Percentiles rank a stretch among this genome's conserved stretches.
These are phyloP conservation scores for Tylopilus plumbeoviolaceoides DNA, from an alignment of 768 basidiomycete genomes.

Conservation along the genomic window DNA sequence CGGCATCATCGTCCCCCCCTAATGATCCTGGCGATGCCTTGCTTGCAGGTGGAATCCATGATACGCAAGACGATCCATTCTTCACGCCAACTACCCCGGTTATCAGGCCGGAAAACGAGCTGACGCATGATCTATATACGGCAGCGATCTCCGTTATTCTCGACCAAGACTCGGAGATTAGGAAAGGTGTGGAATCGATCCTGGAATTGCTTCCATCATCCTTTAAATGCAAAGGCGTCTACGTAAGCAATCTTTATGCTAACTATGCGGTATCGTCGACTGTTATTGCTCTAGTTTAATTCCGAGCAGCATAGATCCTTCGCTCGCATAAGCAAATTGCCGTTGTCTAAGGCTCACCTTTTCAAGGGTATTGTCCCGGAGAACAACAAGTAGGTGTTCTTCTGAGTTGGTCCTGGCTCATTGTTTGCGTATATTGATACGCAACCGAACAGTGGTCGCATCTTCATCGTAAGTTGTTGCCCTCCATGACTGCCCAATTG, in stretches of 20 bases:
- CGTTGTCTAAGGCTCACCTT: too few relatives aligned
- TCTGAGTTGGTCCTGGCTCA: neutral
- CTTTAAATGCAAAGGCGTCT: constrained; percentile 9
- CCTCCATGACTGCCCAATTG: neutral
- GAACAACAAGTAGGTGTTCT: too few relatives aligned
- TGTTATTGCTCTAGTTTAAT: too few relatives aligned
- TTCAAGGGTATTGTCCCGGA: too few relatives aligned
- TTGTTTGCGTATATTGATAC: neutral
- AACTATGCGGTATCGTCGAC: neutral
- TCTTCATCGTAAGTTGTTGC: constrained; percentile 10
- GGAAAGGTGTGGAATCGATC: constrained; percentile 4
- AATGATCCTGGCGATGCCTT: neutral
- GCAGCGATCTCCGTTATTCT: constrained; percentile 3
- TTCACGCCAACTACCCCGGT: neutral
- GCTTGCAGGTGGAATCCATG: neutral
- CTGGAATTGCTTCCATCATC: constrained; percentile 7
- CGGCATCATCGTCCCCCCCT: neutral
- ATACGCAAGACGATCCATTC: neutral
- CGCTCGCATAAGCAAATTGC: too few relatives aligned
- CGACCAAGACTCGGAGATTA: constrained; percentile 4
- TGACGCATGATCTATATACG: constrained; percentile 13
- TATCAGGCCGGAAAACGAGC: neutral
- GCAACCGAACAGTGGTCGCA: constrained; percentile 5
- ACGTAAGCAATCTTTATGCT: constrained; percentile 1
- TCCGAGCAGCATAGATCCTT: too few relatives aligned